These are phyloP conservation scores for Boeremia lycopersici DNA, from an alignment of 2,329 filamentous ascomycete species.

Conservation along the genomic window DNA sequence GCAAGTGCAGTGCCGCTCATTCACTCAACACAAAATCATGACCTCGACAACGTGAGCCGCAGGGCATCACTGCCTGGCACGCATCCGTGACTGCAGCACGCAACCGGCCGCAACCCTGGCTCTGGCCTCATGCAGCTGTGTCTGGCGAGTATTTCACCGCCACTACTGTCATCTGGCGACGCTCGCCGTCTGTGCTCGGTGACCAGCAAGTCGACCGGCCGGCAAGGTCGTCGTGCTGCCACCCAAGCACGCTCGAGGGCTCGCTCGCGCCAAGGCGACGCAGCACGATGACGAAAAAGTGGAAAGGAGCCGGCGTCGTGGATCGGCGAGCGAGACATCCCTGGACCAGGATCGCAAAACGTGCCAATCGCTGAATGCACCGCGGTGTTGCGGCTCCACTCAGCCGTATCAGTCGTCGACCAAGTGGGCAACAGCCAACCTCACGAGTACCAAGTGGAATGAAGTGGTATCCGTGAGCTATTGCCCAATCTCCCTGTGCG, in stretches of 20 bases:
- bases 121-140: neutral
- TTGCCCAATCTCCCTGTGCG: conserved; percentile 23
- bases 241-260: conserved; percentile 8
- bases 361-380: conserved; percentile 23
- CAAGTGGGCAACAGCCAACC: conserved; percentile 20
- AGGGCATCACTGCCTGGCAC: conserved; percentile 7
- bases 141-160: conserved; percentile 19
- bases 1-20: conserved; percentile 27
- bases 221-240: conserved; percentile 9
- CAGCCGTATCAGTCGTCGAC: conserved; percentile 15
- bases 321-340: conserved; percentile 27
- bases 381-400: conserved; percentile 14
- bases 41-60: conserved; percentile 11
- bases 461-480: conserved; percentile 15
- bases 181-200: conserved; percentile 14
- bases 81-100: conserved; percentile 5
- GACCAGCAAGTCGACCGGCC: conserved; percentile 19
- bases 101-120: conserved; percentile 8
- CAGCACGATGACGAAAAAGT: conserved; percentile 34
- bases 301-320: conserved; percentile 14
- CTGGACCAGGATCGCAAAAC: conserved; percentile 12
- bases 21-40: conserved; percentile 19
- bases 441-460: conserved; percentile 22
- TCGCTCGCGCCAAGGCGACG: conserved; percentile 17
- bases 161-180: conserved; percentile 20